phyloP scores from a whole-genome alignment of 768 basidiomycete genomes.

The Macrolepiota fuliginosa region DNA sequence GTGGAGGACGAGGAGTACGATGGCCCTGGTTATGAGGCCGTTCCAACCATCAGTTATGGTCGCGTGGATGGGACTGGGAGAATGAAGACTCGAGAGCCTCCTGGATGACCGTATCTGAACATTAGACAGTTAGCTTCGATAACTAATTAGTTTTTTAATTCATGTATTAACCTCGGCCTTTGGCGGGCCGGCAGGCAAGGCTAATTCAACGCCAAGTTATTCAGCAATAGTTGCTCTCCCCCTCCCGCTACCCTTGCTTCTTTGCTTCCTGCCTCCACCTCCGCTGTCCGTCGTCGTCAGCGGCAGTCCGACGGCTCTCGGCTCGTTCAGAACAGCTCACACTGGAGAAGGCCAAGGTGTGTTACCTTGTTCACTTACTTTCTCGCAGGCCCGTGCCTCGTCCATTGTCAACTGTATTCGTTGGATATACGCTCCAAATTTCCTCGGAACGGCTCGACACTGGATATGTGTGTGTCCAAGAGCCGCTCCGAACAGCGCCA shows the following conservation, averaged over 20 bases:
- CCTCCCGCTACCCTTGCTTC: background rate
- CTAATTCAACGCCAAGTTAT: conserved; percentile 1
- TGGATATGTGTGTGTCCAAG: background rate
- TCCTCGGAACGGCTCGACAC: background rate
- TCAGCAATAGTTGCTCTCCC: background rate
- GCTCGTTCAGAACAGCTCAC: background rate
- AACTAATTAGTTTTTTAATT: conserved; percentile 8
- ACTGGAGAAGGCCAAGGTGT: background rate
- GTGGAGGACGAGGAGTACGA: conserved; percentile 25
- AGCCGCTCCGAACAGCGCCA: background rate
- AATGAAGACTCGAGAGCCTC: conserved; percentile 15
- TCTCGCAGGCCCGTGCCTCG: background rate
- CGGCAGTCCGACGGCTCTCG: background rate
- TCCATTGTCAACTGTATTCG: background rate
- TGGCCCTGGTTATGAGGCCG: conserved; percentile 20
- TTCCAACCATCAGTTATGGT: conserved; percentile 21
- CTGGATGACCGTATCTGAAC: background rate
- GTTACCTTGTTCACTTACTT: background rate
- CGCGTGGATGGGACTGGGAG: conserved; percentile 20
- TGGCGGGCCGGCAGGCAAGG: background rate
- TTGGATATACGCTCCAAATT: background rate
- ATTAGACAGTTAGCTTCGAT: conserved; percentile 11
- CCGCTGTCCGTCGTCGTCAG: background rate
- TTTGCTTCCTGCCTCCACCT: background rate
- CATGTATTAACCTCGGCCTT: background rate